Percentiles rank a stretch among this genome's conserved stretches.
Evolutionary conservation across 2,329 filamentous ascomycete genomes (phyloP).

Genomic region (Colletotrichum sansevieriae): DNA sequence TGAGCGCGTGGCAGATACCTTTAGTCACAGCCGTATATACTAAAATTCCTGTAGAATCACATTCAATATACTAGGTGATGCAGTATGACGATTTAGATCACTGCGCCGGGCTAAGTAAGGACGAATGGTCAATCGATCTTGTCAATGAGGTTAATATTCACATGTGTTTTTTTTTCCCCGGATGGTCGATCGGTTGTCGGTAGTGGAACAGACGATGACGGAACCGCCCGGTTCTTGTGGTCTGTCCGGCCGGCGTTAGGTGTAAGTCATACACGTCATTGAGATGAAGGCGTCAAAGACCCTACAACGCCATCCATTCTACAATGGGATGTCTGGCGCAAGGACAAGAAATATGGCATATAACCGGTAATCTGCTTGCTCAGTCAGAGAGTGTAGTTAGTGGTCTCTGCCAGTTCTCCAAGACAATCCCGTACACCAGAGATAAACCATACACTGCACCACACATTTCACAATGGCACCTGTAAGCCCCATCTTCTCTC

Average conservation of each 20-base stretch:
- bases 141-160: constrained; percentile 3
- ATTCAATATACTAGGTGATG: too few species aligned
- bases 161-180: constrained; percentile 15
- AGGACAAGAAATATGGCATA: not conserved
- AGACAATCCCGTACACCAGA: not conserved
- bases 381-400: not conserved
- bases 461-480: constrained; percentile 26
- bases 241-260: constrained; percentile 11
- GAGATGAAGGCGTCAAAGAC: constrained; percentile 39
- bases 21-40: constrained; percentile 5
- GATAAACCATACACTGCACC: not conserved
- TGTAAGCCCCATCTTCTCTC: constrained; percentile 11
- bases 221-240: constrained; percentile 1
- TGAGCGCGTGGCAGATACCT: constrained; percentile 29
- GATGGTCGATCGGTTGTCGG: not conserved
- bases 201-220: constrained; percentile 11
- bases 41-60: too few species aligned
- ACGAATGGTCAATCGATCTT: not conserved
- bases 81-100: too few species aligned
- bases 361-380: too few species aligned
- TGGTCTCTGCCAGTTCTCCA: not conserved
- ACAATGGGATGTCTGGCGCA: not conserved
- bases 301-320: constrained; percentile 4
- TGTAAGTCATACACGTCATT: constrained; percentile 42
- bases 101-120: too few species aligned